These are phyloP conservation scores for Alternaria angustiovoidea DNA, from an alignment of 2,329 filamentous ascomycete genomes.

Conservation along the genomic window DNA sequence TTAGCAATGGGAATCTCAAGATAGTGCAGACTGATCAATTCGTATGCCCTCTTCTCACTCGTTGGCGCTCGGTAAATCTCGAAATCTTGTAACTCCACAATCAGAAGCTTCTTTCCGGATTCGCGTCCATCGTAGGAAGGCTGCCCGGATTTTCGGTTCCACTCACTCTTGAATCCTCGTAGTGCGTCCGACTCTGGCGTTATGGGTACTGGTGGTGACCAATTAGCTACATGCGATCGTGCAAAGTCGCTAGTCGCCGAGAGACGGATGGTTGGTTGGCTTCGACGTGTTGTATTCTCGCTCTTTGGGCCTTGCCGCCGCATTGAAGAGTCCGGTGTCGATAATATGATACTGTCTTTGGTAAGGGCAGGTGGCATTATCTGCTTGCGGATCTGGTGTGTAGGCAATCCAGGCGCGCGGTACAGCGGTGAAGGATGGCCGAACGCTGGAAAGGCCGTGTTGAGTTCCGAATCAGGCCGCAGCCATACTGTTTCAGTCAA, in stretches of 20 bases:
- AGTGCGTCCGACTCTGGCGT: conserved; percentile 21
- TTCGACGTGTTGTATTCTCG: neutral
- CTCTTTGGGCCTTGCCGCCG: neutral
- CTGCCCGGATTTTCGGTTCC: neutral
- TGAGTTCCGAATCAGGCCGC: neutral
- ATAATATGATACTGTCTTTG: neutral
- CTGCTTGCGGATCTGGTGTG: neutral
- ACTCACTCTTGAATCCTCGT: conserved; percentile 15
- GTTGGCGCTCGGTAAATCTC: conserved; percentile 32
- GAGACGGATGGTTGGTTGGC: neutral
- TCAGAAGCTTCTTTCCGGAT: neutral
- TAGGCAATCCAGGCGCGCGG: neutral
- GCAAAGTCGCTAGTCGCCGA: conserved; percentile 15
- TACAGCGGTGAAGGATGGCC: neutral
- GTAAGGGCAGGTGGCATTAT: neutral
- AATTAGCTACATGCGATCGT: conserved; percentile 21
- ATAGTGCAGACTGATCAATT: conserved; percentile 25
- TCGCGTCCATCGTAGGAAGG: accelerated
- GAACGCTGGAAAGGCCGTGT: neutral
- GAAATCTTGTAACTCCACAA: conserved; percentile 32
- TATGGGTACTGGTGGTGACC: conserved; percentile 8
- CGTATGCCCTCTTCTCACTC: conserved; percentile 1
- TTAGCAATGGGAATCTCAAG: conserved; percentile 17
- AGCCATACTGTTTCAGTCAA: neutral
- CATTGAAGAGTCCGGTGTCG: neutral